Evolutionary conservation across 179 eudicot species (phyloP).

Genomic region (Sideroxylon spinosum): DNA sequence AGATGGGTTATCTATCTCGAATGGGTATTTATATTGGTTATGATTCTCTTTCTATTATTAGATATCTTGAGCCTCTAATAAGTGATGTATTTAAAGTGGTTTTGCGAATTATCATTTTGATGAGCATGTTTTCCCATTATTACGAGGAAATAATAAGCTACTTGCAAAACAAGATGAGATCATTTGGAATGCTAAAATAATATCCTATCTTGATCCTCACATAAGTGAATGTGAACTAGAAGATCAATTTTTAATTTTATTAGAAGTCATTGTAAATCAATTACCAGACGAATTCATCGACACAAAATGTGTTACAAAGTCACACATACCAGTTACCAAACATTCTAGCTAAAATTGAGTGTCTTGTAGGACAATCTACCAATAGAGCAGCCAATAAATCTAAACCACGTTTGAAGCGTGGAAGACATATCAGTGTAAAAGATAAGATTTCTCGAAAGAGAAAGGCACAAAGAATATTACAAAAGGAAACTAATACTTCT

Average conservation of each 20-base stretch:
- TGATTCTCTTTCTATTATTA: neutral
- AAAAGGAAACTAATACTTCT: too few relatives aligned
- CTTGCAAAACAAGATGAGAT: neutral
- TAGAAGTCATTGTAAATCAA: conserved; percentile 18
- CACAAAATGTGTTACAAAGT: too few relatives aligned
- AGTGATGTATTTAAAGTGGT: neutral
- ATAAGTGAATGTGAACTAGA: too few relatives aligned
- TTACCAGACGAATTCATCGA: conserved; percentile 4
- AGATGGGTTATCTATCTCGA: conserved; percentile 6
- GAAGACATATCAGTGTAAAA: too few relatives aligned
- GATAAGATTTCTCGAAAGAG: too few relatives aligned
- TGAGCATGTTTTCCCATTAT: neutral
- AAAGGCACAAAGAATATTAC: too few relatives aligned
- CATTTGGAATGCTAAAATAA: too few relatives aligned
- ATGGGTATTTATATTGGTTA: neutral
- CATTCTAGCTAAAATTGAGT: neutral
- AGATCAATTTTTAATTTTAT: conserved; percentile 1
- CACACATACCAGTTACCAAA: neutral
- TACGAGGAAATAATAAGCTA: neutral
- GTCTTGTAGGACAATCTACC: neutral
- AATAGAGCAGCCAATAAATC: neutral
- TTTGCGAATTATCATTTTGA: neutral
- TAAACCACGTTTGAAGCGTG: neutral
- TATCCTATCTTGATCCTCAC: too few relatives aligned
- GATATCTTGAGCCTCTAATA: too few relatives aligned